Evolutionary conservation across 306 rosid genomes (phyloP).

Genomic region (Cucumis cinereus): DNA sequence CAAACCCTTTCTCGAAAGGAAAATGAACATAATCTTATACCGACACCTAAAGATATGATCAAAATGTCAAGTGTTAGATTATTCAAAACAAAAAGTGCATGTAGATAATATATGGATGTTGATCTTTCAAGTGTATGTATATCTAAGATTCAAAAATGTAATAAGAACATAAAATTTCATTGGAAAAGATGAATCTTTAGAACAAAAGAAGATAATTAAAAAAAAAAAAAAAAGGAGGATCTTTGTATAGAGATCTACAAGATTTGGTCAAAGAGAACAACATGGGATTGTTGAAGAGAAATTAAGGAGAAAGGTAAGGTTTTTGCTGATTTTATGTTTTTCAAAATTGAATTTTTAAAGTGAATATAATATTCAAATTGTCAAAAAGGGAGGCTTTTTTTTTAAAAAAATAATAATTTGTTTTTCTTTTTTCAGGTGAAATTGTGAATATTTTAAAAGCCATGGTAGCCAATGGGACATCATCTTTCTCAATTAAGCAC

Average conservation of each 20-base stretch:
- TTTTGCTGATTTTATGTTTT: not conserved
- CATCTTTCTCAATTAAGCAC: not conserved
- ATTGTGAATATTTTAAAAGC: not conserved
- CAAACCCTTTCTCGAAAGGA: not conserved
- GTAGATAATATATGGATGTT: too few relatives aligned
- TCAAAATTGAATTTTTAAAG: not conserved
- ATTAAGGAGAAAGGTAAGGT: not conserved
- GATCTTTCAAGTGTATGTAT: too few relatives aligned
- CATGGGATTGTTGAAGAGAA: slow-evolving; percentile 1
- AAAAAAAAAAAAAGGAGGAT: not conserved
- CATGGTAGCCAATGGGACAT: not conserved
- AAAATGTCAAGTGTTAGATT: not conserved
- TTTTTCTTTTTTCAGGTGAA: not conserved
- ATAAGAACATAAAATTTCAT: not conserved
- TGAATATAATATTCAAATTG: not conserved
- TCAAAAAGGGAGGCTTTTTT: not conserved
- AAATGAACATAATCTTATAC: not conserved
- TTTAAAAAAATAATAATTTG: too few relatives aligned
- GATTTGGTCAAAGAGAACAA: not conserved
- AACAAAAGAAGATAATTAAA: not conserved
- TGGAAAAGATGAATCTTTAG: not conserved
- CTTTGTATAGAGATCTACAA: not conserved
- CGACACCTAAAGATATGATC: not conserved
- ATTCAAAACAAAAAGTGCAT: not conserved
- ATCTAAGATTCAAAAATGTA: not conserved